Conservation (phyloP, 768 basidiomycete genomes). For the Suillus brevipes region DNA sequence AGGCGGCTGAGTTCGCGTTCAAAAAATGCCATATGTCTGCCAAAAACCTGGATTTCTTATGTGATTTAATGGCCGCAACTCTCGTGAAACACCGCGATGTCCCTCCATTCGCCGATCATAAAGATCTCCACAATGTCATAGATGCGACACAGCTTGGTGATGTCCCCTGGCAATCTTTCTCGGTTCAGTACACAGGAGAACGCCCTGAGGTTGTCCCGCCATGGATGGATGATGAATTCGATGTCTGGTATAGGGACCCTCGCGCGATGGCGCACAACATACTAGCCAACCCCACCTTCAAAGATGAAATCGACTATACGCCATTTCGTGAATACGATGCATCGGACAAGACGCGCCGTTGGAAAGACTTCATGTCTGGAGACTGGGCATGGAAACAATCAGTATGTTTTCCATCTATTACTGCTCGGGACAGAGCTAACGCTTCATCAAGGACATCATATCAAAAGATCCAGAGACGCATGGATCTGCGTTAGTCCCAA, state of each 20-base stretch:
- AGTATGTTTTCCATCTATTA: not conserved
- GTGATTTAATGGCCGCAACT: not conserved
- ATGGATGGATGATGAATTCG: constrained; percentile 30
- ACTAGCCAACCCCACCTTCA: constrained; percentile 24
- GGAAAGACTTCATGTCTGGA: constrained; percentile 26
- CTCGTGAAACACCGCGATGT: not conserved
- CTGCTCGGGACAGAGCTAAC: not conserved
- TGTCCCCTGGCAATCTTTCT: constrained; percentile 30
- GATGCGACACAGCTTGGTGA: constrained; percentile 22
- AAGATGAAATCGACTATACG: constrained; percentile 18
- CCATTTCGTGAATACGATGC: constrained; percentile 18
- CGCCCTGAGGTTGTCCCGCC: constrained; percentile 13
- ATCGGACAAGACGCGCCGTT: constrained; percentile 9
- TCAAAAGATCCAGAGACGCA: constrained; percentile 3
- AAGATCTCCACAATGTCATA: not conserved
- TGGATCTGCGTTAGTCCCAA: constrained; percentile 13
- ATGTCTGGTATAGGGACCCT: constrained; percentile 31
- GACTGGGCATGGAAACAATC: constrained; percentile 15
- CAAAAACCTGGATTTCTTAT: not conserved
- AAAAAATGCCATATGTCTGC: constrained; percentile 20
- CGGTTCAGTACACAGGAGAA: constrained; percentile 18
- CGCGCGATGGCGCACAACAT: constrained; percentile 18
- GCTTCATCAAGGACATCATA: not conserved
- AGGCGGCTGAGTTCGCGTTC: constrained; percentile 26
- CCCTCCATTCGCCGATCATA: not conserved